These are phyloP conservation scores for Phytophthora sp. DNA, from an alignment of 352 stramenopile genomes.

Conservation along the genomic window DNA sequence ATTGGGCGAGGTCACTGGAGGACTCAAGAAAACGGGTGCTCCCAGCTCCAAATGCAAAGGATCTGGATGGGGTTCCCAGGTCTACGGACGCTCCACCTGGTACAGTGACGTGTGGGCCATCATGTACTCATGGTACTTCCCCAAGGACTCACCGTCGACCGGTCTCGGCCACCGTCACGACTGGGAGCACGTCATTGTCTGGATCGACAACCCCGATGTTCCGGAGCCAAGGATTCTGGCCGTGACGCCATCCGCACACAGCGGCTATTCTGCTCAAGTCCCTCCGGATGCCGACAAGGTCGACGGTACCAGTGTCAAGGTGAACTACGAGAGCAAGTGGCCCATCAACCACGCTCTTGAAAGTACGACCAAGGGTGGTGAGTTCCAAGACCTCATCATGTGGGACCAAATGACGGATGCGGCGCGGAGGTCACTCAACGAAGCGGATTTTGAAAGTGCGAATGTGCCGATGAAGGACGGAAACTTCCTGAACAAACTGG, in stretches of 20 bases:
- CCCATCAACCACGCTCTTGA: neutral
- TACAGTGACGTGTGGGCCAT: neutral
- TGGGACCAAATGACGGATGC: neutral
- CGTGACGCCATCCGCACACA: neutral
- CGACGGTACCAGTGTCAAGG: neutral
- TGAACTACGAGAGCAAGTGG: neutral
- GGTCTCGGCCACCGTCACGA: neutral
- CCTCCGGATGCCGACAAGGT: neutral
- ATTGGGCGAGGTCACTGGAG: neutral
- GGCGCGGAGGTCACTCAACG: neutral
- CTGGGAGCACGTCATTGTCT: neutral
- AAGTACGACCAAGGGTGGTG: neutral
- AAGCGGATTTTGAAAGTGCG: neutral
- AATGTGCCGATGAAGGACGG: neutral
- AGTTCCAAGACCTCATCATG: neutral
- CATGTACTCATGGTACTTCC: constrained; percentile 1
- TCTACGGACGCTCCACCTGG: neutral
- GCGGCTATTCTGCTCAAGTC: neutral
- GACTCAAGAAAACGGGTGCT: neutral
- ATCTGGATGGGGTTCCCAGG: neutral
- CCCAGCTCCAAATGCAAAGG: neutral
- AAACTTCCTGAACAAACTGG: neutral
- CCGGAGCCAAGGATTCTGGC: neutral
- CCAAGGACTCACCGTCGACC: neutral
- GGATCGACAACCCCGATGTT: neutral